Percentiles rank a stretch among this genome's conserved stretches.
These are phyloP conservation scores for Alternaria sp. DNA, from an alignment of 2,329 filamentous ascomycete genomes.

Conservation along the genomic window DNA sequence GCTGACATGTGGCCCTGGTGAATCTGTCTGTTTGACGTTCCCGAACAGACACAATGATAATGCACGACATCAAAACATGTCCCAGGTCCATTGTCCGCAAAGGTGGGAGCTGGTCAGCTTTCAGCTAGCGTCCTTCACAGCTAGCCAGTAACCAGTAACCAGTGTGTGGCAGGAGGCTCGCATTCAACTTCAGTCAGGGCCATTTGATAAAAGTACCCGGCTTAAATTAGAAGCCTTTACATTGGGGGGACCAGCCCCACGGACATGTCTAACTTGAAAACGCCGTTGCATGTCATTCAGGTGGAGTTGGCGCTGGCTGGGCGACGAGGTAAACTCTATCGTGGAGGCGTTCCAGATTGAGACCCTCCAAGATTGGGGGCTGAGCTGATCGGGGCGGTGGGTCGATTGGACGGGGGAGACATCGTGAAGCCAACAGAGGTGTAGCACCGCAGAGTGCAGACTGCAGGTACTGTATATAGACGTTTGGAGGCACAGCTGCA, in stretches of 20 bases:
- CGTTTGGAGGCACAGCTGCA: slow-evolving; percentile 4
- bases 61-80: slow-evolving; percentile 9
- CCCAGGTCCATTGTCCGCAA: background rate
- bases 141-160: background rate
- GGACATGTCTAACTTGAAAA: background rate
- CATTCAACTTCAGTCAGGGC: background rate
- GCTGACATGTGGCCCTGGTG: slow-evolving; percentile 1
- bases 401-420: background rate
- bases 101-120: background rate
- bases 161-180: background rate
- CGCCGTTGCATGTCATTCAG: background rate
- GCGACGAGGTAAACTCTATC: slow-evolving; percentile 1
- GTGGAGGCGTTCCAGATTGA: background rate
- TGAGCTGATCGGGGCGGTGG: background rate
- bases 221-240: slow-evolving; percentile 10
- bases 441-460: background rate
- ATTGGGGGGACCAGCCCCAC: background rate
- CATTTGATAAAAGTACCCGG: background rate
- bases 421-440: background rate
- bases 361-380: background rate
- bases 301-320: slow-evolving; percentile 2
- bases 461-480: background rate
- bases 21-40: background rate
- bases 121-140: background rate
- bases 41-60: background rate